These are phyloP conservation scores for Lepiota brunneoincarnata DNA, from an alignment of 768 basidiomycete genomes.

Conservation along the genomic window DNA sequence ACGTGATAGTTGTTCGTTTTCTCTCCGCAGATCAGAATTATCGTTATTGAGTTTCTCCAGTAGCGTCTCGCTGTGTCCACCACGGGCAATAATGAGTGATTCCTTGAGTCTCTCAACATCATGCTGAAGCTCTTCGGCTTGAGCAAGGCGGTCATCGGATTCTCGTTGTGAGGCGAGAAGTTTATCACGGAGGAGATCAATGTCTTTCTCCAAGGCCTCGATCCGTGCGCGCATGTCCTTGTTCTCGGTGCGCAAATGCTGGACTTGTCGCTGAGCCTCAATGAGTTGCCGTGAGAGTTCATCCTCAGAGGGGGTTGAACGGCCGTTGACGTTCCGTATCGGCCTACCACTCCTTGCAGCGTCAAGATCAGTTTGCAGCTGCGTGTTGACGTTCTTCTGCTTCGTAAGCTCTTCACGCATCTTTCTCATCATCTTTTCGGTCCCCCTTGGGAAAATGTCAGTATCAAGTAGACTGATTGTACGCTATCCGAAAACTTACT, in stretches of 20 bases:
- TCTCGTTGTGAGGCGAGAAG: conserved; percentile 73
- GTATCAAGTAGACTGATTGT: conserved; percentile 13
- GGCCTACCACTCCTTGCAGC: conserved; percentile 57
- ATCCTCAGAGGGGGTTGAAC: conserved; percentile 74
- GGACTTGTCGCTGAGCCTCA: conserved; percentile 76
- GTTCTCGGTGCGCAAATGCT: conserved; percentile 71
- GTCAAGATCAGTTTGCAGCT: conserved; percentile 85
- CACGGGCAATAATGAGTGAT: conserved; percentile 70
- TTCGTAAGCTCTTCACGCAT: conserved; percentile 95
- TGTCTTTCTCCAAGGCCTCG: conserved; percentile 71
- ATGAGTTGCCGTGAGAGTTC: conserved; percentile 74
- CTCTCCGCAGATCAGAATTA: conserved; percentile 73
- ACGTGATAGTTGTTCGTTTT: conserved; percentile 88
- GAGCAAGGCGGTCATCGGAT: conserved; percentile 71
- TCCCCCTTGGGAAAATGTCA: conserved; percentile 57
- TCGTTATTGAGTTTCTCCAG: conserved; percentile 82
- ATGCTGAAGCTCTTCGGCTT: conserved; percentile 77
- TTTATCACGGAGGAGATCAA: conserved; percentile 66
- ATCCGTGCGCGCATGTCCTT: conserved; percentile 72
- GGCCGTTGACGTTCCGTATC: conserved; percentile 62
- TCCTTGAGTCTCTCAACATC: conserved; percentile 77
- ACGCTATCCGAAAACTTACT: conserved; percentile 51
- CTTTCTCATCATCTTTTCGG: conserved; percentile 95
- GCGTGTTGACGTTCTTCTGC: conserved; percentile 79
- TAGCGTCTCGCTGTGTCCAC: conserved; percentile 72